Evolutionary conservation across 345 rosid genomes (phyloP), one percentile per base, ranked within the genome.

Genomic region (Populus pruinosa): DNA sequence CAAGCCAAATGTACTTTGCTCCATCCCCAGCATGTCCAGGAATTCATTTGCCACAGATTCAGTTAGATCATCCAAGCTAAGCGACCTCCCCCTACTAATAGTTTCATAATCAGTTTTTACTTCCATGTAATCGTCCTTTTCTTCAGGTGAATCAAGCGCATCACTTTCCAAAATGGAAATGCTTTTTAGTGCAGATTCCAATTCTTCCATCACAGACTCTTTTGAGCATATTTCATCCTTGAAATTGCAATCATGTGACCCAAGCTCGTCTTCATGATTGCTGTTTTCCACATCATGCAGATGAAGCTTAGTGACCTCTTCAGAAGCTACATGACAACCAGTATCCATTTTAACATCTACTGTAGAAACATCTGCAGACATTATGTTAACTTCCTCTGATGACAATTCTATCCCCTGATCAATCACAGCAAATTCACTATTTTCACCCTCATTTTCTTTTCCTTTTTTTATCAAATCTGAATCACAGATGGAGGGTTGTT

Each of bases 21-120:
- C 97, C 50, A 93, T 84, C 65, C 94, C 97, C 80, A 93, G 83
- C 97, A 93, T 90, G 79, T 86, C 83, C 85, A 94, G 85, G 83
- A 94, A 94, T 73, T 94, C 98, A 80, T 82, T 85, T 67, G 89
- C 96, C 79, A 94, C 93, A 25, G 92, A 85, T 16, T 89, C 91
- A 69, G 89, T 80, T 61, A 83, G 83, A 78, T 91, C 89, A 79
- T 88, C 91, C 66, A 87, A 80, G 84, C 86, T 87, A 65, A 50
- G 81, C 31, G 90, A 80, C 80, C 76, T 79, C 55, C 83, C 90
- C 73, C 76, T 83, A 33, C 73, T 70, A 80, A 80, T 82, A 56
- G 78, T 70, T 82, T 74, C 72, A 76, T 50, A 63, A 83, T 73
- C 82, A 12, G 66, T 73, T 81, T 84, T 72, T 56, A 74, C 71